phyloP scores from a whole-genome alignment of 83 land plant species.

The Thuja plicata region DNA sequence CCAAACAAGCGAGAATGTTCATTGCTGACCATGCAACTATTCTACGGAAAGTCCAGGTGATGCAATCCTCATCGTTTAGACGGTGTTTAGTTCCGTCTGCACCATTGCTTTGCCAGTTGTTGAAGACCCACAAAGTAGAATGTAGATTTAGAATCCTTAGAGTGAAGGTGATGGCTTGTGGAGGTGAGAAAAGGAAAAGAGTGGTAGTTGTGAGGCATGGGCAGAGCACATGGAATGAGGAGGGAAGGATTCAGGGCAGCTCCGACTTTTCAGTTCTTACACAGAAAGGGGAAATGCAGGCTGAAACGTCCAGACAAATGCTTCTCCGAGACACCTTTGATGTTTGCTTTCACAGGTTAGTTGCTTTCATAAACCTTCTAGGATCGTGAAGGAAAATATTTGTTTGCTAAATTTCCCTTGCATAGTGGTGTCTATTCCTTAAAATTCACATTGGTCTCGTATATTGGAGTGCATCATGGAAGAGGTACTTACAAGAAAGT shows the following conservation, averaged over 20 bases:
- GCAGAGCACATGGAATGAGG: constrained; percentile 98
- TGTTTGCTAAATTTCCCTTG: background rate
- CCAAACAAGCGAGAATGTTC: background rate
- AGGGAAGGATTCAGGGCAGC: constrained; percentile 96
- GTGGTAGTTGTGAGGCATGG: constrained; percentile 96
- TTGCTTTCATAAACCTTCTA: background rate
- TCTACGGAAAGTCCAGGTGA: background rate
- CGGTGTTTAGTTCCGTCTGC: background rate
- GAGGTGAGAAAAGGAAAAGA: constrained; percentile 37
- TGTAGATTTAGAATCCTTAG: background rate
- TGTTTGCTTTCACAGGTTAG: constrained; percentile 84
- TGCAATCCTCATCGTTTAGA: background rate
- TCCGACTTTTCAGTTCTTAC: constrained; percentile 86
- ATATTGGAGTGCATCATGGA: background rate
- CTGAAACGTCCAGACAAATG: constrained; percentile 90
- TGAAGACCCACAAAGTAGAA: background rate
- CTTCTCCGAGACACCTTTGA: constrained; percentile 78
- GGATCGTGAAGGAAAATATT: background rate
- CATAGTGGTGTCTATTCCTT: background rate
- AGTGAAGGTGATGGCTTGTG: background rate
- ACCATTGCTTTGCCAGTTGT: background rate
- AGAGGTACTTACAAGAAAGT: background rate
- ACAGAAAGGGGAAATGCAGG: constrained; percentile 85
- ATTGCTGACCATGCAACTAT: background rate
- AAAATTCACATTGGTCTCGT: background rate